These are phyloP conservation scores for Colletotrichum sp. DNA, from an alignment of 2,329 filamentous ascomycete genomes.

Conservation along the genomic window DNA sequence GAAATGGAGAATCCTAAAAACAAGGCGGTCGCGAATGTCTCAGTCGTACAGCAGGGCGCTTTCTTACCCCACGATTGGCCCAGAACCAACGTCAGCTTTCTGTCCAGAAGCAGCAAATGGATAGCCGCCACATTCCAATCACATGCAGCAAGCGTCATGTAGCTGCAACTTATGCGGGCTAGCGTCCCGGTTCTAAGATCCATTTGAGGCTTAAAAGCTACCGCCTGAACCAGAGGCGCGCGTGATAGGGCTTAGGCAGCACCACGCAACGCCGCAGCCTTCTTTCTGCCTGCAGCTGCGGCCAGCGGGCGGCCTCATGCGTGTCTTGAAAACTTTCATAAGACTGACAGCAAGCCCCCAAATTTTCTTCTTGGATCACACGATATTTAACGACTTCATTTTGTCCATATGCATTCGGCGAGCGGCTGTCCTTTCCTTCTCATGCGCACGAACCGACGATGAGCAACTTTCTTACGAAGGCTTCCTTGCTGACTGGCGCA, in stretches of 20 bases:
- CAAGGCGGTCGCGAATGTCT: not conserved
- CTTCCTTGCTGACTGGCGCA: constrained; percentile 2
- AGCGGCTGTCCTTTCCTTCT: not conserved
- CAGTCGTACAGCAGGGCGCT: not conserved
- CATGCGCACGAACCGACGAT: not conserved
- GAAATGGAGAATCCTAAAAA: not conserved
- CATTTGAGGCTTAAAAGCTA: not conserved
- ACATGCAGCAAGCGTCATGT: not conserved
- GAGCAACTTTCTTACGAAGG: constrained; percentile 10
- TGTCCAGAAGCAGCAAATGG: not conserved
- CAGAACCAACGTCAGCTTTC: not conserved
- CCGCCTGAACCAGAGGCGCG: not conserved
- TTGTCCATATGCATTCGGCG: not conserved
- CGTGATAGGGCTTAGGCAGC: not conserved
- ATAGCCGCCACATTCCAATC: not conserved
- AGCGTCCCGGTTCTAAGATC: not conserved
- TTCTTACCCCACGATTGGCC: not conserved
- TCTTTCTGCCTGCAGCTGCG: not conserved
- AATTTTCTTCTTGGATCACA: not conserved
- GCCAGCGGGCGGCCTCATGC: not conserved
- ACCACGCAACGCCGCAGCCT: not conserved
- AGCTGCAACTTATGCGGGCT: not conserved
- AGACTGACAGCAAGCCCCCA: not conserved
- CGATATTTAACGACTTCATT: not conserved
- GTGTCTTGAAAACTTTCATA: not conserved